These are phyloP conservation scores for Anisogramma anomala DNA, from an alignment of 2,329 filamentous ascomycete genomes.

Conservation along the genomic window DNA sequence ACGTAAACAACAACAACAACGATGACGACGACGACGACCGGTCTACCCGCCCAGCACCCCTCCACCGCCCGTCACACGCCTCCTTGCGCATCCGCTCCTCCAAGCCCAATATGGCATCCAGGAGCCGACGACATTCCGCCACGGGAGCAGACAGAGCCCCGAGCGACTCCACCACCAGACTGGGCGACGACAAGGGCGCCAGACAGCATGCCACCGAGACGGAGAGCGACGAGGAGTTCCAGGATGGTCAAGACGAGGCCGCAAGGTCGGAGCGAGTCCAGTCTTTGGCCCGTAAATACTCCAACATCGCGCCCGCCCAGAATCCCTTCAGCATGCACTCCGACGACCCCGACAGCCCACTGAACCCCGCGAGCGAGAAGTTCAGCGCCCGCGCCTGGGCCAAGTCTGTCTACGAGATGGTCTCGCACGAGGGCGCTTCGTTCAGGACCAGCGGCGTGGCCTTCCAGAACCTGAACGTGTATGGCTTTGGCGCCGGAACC, in stretches of 20 bases:
- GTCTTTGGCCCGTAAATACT: constrained; percentile 44
- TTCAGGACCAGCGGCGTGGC: constrained; percentile 53
- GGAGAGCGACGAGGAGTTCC: constrained; percentile 24
- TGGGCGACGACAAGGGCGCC: constrained; percentile 18
- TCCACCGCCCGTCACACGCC: not conserved
- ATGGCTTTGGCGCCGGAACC: constrained; percentile 54
- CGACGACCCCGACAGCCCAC: constrained; percentile 29
- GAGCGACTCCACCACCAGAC: constrained; percentile 9
- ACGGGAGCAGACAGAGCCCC: constrained; percentile 8
- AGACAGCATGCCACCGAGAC: constrained; percentile 16
- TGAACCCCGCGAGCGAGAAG: constrained; percentile 37
- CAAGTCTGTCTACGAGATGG: constrained; percentile 43
- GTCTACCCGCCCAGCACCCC: not conserved
- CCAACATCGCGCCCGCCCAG: constrained; percentile 22
- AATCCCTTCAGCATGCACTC: constrained; percentile 37
- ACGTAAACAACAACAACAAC: constrained; percentile 19
- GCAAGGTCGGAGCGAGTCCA: constrained; percentile 31
- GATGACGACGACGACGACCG: constrained; percentile 9
- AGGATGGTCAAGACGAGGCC: constrained; percentile 33
- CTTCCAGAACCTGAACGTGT: constrained; percentile 57
- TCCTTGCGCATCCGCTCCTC: not conserved
- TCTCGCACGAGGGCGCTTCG: constrained; percentile 38
- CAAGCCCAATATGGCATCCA: not conserved
- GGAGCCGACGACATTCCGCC: no score
- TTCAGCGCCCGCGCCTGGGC: constrained; percentile 48